Base-by-base conservation (phyloP, 176 grass and related monocot species). In the Puccinellia tenuiflora region DNA sequence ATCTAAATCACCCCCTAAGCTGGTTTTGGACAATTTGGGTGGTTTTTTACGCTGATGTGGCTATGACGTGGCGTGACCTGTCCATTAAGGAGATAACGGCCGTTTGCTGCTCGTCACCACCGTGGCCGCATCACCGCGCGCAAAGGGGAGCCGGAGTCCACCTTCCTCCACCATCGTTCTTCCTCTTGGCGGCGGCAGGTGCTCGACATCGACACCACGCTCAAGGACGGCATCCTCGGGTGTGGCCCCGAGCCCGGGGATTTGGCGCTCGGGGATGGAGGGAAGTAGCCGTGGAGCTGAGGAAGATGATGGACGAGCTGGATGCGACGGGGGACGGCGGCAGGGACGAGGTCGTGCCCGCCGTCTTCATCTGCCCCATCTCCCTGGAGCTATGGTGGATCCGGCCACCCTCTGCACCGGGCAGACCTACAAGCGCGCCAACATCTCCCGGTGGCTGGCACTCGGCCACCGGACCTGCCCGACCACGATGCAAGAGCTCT, bases 351-450 rank as follows among this genome's bases (percentile, higher is more conserved):
- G 60, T 64, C 5, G 91, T 99, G 46, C 96, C 96, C 4, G 86
- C 88, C 2, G 96, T 99, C 54, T 96, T 99, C 89, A 96, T 99
- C 77, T 99, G 96, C 88, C 96, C 96, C 40, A 96, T 99, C 72
- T 99, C 96, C 1, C 96, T 99, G 8, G 96, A 96, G 63, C 96
- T 3, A 99, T 99, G 96, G 85, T 99, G 83, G 96, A 99, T 94
- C 96, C 96, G 62, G 96, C 94, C 59, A 99, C 96, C 50, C 96
- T 99, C 25, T 93, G 93, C 93, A 99, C 96, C 42, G 96, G 96
- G 5, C 96, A 99, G 85, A 99, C 96, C 22, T 99, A 99, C 85
- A 93, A 99, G 89, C 89, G 96, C 62, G 77, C 55, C 68, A 90
- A 96, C 87, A 99, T 99, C 86, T 90, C 85, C 14, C 85, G 85